Evolutionary conservation across 345 rosid genomes (phyloP).

Genomic region (Eucalyptus tenuipes): DNA sequence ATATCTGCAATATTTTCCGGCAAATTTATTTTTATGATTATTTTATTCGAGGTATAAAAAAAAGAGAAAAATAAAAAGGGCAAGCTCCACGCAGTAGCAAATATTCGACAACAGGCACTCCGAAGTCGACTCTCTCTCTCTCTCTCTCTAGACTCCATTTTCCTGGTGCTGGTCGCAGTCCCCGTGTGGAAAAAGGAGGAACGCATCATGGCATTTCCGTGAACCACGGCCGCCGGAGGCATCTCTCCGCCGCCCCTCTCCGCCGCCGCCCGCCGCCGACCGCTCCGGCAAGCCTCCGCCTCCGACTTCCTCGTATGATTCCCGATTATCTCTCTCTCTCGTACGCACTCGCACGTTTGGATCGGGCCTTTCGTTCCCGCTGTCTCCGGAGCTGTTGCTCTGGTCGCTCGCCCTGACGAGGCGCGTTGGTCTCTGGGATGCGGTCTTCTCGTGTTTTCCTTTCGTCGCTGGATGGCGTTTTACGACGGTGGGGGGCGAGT

Average conservation of each 20-base stretch:
- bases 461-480: not conserved
- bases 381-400: not conserved
- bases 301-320: not conserved
- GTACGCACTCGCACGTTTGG: not conserved
- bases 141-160: not conserved
- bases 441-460: not conserved
- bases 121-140: not conserved
- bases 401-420: not conserved
- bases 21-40: not conserved
- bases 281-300: not conserved
- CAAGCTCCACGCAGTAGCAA: not conserved
- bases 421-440: not conserved
- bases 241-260: not conserved
- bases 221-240: not conserved
- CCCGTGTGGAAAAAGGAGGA: not conserved
- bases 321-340: not conserved
- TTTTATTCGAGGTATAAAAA: not conserved
- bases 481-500: not conserved
- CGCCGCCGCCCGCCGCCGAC: not conserved
- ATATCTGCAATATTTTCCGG: not conserved
- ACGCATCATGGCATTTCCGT: not conserved
- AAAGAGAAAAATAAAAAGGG: not conserved
- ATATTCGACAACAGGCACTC: not conserved
- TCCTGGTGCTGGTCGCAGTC: not conserved
- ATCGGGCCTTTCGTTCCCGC: not conserved